Evolutionary conservation across 192 early-diverging fungal genomes (phyloP).

Genomic region (Gonapodya prolifera): DNA sequence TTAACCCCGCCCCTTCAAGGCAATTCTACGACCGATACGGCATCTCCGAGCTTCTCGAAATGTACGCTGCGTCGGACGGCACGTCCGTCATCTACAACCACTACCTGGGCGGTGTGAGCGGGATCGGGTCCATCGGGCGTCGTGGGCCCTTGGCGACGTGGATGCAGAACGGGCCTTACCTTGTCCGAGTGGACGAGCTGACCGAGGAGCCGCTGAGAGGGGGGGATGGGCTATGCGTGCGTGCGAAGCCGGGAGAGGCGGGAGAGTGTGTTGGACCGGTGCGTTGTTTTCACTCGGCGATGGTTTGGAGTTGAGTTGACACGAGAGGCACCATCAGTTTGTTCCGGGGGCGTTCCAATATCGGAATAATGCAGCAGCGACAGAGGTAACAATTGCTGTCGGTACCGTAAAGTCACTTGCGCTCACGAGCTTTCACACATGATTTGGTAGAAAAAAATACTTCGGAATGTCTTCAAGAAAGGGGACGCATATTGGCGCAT

Average conservation of each 20-base stretch:
- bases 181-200: not conserved
- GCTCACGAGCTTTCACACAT: not conserved
- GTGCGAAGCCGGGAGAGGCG: not conserved
- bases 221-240: not conserved
- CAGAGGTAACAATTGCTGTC: not conserved
- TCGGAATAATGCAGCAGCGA: not conserved
- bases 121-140: not conserved
- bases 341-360: not conserved
- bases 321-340: not conserved
- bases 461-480: conserved; percentile 3
- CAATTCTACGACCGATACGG: not conserved
- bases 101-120: not conserved
- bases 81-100: not conserved
- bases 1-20: not conserved
- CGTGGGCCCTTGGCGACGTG: not conserved
- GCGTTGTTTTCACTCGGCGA: not conserved
- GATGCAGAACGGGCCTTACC: not conserved
- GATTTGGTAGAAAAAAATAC: not conserved
- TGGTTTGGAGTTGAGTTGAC: not conserved
- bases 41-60: not conserved
- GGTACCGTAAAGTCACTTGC: not conserved
- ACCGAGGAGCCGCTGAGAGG: not conserved
- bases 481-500: not conserved
- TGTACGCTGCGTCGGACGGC: conserved; percentile 6
- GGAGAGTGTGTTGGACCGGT: conserved; percentile 3